Percentiles rank a stretch among this genome's conserved stretches.
phyloP scores from a whole-genome alignment of 148 eudicot species.

The Camellia lanceoleosa region DNA sequence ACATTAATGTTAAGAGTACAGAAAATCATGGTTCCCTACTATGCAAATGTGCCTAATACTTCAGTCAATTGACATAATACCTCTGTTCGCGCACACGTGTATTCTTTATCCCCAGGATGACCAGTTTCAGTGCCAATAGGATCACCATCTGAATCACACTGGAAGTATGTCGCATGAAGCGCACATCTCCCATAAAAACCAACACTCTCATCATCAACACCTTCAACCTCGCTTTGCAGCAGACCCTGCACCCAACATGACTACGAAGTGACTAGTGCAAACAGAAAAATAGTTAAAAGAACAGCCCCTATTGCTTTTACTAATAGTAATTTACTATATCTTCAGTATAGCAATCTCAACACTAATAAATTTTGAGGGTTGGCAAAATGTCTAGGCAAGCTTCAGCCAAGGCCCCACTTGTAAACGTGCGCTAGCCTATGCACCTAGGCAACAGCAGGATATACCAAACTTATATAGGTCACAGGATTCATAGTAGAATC shows the following conservation, averaged over 20 bases:
- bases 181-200: slow-evolving; percentile 54
- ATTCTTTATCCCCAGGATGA: slow-evolving; percentile 31
- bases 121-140: slow-evolving; percentile 19
- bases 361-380: background rate
- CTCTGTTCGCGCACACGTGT: slow-evolving; percentile 65
- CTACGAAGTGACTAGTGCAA: slow-evolving; percentile 2
- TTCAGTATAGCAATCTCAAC: background rate
- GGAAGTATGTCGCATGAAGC: slow-evolving; percentile 40
- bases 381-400: background rate
- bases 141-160: slow-evolving; percentile 21
- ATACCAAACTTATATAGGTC: background rate
- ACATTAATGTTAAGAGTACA: slow-evolving; percentile 4
- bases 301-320: background rate
- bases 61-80: slow-evolving; percentile 25
- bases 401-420: background rate
- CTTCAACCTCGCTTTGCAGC: slow-evolving; percentile 58
- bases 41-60: background rate
- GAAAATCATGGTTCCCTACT: background rate
- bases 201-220: slow-evolving; percentile 37
- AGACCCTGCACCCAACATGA: slow-evolving; percentile 38
- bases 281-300: background rate
- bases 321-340: background rate
- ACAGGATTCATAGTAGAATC: background rate
- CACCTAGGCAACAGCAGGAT: background rate
- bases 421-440: background rate